These are phyloP conservation scores for Aphanoascus verrucosus DNA, from an alignment of 2,329 filamentous ascomycete genomes.

Conservation along the genomic window DNA sequence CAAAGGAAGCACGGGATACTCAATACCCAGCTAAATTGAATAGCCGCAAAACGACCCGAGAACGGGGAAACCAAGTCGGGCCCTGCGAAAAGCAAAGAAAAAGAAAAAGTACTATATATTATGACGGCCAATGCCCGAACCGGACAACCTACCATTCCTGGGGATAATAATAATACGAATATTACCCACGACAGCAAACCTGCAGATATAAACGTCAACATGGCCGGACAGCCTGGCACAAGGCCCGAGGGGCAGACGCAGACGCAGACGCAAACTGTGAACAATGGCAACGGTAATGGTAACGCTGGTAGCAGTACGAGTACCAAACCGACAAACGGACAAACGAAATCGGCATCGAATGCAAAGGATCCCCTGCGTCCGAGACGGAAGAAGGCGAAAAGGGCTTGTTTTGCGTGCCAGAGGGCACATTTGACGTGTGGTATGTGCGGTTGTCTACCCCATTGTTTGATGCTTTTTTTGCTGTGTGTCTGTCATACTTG, in stretches of 20 bases:
- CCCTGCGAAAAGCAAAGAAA: background rate
- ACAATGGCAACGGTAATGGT: slow-evolving; percentile 20
- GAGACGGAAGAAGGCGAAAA: slow-evolving; percentile 85
- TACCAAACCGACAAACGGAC: slow-evolving; percentile 53
- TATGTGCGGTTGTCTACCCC: slow-evolving; percentile 49
- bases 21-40: background rate
- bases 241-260: slow-evolving; percentile 35
- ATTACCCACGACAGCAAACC: background rate
- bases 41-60: background rate
- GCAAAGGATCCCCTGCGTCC: slow-evolving; percentile 86
- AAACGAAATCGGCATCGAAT: slow-evolving; percentile 40
- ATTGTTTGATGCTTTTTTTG: background rate
- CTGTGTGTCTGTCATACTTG: slow-evolving; percentile 10
- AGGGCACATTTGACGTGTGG: slow-evolving; percentile 95
- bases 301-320: too few species aligned
- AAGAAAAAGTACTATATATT: too few species aligned
- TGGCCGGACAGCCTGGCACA: slow-evolving; percentile 28
- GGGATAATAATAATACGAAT: slow-evolving; percentile 26
- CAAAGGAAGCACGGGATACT: background rate
- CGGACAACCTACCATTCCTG: slow-evolving; percentile 28
- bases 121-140: slow-evolving; percentile 28
- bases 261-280: slow-evolving; percentile 24
- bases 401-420: slow-evolving; percentile 95
- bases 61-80: slow-evolving; percentile 1
- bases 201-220: slow-evolving; percentile 22